Evolutionary conservation across 331 rosid species (phyloP).

Genomic region (Stylosanthes scabra): DNA sequence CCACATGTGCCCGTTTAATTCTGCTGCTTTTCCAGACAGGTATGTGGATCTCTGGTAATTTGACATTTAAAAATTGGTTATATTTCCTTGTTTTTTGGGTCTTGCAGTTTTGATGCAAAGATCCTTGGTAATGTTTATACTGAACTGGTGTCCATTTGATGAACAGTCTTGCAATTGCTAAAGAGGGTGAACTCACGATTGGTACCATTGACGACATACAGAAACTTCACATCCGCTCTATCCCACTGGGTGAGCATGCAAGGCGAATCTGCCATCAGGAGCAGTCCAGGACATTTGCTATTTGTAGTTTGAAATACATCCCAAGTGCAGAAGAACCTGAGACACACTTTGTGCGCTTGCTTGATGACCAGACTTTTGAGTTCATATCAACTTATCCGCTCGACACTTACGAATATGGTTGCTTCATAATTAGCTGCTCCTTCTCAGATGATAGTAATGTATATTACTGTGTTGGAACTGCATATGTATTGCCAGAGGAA

Average conservation of each 20-base stretch:
- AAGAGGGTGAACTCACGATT: conserved; percentile 94
- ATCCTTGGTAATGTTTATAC: conserved; percentile 21
- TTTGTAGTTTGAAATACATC: conserved; percentile 78
- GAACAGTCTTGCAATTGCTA: conserved; percentile 91
- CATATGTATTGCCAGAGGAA: conserved; percentile 89
- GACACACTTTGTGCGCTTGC: conserved; percentile 78
- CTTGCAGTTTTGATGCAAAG: conserved; percentile 27
- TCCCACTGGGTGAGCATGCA: conserved; percentile 91
- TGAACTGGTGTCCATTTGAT: conserved; percentile 20
- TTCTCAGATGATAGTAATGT: conserved; percentile 87
- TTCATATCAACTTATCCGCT: conserved; percentile 79
- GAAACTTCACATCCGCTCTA: conserved; percentile 93
- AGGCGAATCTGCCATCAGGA: conserved; percentile 96
- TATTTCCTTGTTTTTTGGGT: conserved; percentile 9
- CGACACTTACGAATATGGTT: conserved; percentile 84
- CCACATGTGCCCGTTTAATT: conserved; percentile 96
- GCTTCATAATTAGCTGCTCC: conserved; percentile 94
- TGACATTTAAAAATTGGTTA: not conserved
- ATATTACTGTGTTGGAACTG: conserved; percentile 93
- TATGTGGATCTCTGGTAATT: conserved; percentile 35
- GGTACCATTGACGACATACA: conserved; percentile 97
- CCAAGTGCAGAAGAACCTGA: conserved; percentile 82
- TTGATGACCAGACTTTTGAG: conserved; percentile 93
- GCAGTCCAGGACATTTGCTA: conserved; percentile 88
- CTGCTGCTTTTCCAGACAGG: conserved; percentile 98